Percentiles rank a stretch among this genome's conserved stretches.
Evolutionary conservation across 2,329 filamentous ascomycete species (phyloP).

Genomic region (Pseudogymnoascus pannorum): DNA sequence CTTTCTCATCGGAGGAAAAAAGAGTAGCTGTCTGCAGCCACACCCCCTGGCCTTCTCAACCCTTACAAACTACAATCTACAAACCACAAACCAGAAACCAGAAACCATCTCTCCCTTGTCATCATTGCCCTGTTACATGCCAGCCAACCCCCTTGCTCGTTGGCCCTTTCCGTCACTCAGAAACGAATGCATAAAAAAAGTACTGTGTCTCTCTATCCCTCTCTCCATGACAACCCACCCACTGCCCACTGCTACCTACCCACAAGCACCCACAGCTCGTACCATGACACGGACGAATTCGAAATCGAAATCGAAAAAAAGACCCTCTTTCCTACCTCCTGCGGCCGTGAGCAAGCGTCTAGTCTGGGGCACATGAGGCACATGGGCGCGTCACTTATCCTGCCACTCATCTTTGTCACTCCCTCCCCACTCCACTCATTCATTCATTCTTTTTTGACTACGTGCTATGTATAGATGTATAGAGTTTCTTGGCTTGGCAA

Average conservation of each 20-base stretch:
- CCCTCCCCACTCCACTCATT: too few relatives aligned
- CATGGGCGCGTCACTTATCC: background rate
- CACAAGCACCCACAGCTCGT: background rate
- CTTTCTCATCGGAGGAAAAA: background rate
- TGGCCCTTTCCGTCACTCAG: background rate
- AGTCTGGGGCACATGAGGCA: background rate
- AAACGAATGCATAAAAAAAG: background rate
- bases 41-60: background rate
- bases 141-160: background rate
- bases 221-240: slow-evolving; percentile 2
- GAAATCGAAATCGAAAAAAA: too few relatives aligned
- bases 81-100: too few relatives aligned
- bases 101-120: background rate
- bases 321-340: too few relatives aligned
- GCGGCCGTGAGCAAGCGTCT: background rate
- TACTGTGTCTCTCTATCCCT: too few relatives aligned
- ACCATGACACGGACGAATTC: background rate
- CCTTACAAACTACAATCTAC: background rate
- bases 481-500: background rate
- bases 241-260: too few relatives aligned
- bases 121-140: background rate
- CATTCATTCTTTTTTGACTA: background rate
- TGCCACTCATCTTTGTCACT: too few relatives aligned
- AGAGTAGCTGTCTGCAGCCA: background rate
- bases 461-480: background rate